phyloP scores from a whole-genome alignment of 352 stramenopile species.

The Phytophthora sansomeana region DNA sequence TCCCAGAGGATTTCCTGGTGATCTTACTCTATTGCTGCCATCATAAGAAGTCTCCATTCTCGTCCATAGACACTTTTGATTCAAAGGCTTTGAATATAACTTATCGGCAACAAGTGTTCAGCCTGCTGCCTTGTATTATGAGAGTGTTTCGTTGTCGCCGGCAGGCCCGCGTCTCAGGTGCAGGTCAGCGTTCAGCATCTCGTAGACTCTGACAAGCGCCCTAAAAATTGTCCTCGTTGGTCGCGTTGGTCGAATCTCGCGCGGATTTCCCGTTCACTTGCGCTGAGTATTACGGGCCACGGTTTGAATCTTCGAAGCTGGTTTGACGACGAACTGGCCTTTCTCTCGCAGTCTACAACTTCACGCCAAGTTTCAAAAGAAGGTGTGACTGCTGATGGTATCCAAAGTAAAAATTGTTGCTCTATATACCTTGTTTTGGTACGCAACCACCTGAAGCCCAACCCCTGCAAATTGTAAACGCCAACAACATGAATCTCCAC shows the following conservation, averaged over 20 bases:
- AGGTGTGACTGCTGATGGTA: neutral
- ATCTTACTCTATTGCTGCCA: no score
- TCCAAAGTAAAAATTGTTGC: neutral
- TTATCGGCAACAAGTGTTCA: no score
- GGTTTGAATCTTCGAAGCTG: neutral
- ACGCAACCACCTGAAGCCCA: neutral
- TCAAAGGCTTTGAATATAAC: no score
- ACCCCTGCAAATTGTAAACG: neutral
- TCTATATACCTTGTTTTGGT: neutral
- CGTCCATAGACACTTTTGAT: no score
- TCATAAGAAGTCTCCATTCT: no score
- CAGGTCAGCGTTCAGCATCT: neutral
- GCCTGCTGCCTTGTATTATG: no score
- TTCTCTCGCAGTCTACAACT: neutral
- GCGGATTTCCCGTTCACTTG: neutral
- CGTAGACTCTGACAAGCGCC: neutral
- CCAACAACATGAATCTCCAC: constrained; percentile 24
- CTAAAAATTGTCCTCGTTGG: neutral
- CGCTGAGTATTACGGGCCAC: neutral
- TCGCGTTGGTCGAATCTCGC: constrained; percentile 2
- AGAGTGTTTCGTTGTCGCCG: no score
- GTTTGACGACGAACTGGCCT: neutral
- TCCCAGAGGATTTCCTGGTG: no score
- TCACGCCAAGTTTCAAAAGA: neutral
- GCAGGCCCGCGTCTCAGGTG: no score